Evolutionary conservation across 23 red algal genomes (phyloP).

Genomic region (Gracilaria domingensis): DNA sequence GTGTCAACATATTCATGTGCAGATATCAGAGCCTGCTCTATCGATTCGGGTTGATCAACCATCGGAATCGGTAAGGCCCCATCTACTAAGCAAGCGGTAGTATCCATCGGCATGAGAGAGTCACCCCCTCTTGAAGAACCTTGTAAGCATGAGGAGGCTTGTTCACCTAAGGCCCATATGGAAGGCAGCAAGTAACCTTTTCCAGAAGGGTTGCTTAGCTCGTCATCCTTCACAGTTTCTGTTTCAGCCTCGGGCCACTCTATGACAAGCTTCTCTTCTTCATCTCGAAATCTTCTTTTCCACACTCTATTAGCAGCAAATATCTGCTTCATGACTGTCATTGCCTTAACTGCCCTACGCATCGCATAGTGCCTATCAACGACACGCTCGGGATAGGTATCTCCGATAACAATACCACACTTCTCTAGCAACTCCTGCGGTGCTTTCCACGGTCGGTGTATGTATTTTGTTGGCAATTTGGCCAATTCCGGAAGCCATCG

Average conservation of each 20-base stretch:
- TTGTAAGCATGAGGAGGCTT: conserved; percentile 18
- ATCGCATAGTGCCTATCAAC: conserved; percentile 67
- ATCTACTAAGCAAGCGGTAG: conserved; percentile 57
- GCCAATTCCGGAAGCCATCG: conserved; percentile 90
- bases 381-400: conserved; percentile 84
- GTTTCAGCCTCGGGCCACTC: conserved; percentile 64
- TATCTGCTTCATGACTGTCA: conserved; percentile 78
- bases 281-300: neutral
- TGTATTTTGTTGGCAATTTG: conserved; percentile 71
- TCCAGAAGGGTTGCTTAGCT: conserved; percentile 9
- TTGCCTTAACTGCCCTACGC: conserved; percentile 70
- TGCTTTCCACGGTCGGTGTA: conserved; percentile 89
- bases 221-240: conserved; percentile 17
- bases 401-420: conserved; percentile 77
- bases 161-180: conserved; percentile 58
- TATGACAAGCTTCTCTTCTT: conserved; percentile 48
- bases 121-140: conserved; percentile 15
- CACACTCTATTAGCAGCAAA: conserved; percentile 36
- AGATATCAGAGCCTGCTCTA: conserved; percentile 61
- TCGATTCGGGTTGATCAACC: conserved; percentile 69
- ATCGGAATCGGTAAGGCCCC: conserved; percentile 53
- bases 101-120: conserved; percentile 44
- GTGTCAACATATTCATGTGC: conserved; percentile 18
- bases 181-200: conserved; percentile 45
- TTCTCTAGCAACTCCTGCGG: conserved; percentile 66